Conservation (phyloP, 495 filamentous ascomycete genomes). For the Hypoxylon fuscum region DNA sequence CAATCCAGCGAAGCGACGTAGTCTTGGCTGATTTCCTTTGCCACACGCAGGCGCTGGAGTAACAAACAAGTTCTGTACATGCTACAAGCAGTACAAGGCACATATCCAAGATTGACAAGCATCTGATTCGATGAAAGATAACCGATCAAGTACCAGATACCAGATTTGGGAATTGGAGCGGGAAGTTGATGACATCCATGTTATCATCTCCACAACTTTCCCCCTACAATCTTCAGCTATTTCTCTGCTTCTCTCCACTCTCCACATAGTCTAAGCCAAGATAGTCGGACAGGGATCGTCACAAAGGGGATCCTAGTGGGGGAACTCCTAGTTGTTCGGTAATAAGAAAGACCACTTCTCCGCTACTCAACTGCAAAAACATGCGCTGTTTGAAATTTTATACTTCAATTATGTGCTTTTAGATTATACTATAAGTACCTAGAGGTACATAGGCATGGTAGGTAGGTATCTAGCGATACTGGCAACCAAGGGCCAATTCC, state of each 20-base stretch:
- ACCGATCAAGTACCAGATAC: slow-evolving; percentile 19
- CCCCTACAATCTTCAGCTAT: neutral
- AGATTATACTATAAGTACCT: too few species aligned
- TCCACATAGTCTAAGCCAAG: neutral
- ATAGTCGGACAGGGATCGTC: slow-evolving; percentile 11
- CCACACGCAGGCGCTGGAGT: slow-evolving; percentile 4
- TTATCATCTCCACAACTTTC: neutral
- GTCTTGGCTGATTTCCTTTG: slow-evolving; percentile 26
- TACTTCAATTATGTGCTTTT: too few species aligned
- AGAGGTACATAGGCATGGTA: too few species aligned
- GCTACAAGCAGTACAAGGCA: slow-evolving; percentile 5
- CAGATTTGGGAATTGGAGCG: neutral
- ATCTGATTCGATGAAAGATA: neutral
- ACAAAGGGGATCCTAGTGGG: neutral
- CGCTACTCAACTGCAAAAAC: too few species aligned
- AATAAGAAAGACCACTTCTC: too few species aligned
- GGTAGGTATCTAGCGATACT: too few species aligned
- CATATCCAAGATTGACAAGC: neutral
- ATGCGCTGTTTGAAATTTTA: too few species aligned
- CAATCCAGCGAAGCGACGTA: slow-evolving; percentile 12
- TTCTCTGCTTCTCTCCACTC: neutral
- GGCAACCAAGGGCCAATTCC: too few species aligned
- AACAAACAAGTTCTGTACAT: slow-evolving; percentile 18
- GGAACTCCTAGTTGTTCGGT: too few species aligned
- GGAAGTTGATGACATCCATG: neutral